Conservation (phyloP, 352 stramenopile species). For the Lagenidium sp. region DNA sequence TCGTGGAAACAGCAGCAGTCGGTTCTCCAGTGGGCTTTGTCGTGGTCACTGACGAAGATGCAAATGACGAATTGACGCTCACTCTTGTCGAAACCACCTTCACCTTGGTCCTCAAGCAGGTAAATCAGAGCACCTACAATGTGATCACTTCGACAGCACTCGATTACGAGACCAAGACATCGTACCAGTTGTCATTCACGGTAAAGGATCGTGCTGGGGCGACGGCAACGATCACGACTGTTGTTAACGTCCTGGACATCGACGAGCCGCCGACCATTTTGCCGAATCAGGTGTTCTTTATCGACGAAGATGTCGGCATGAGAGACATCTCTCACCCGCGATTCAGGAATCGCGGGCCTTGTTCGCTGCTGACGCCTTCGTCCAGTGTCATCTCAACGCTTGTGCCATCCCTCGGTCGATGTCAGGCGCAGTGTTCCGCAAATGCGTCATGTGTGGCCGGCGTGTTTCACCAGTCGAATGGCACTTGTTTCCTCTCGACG, state of each 20-base stretch:
- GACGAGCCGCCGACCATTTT: conserved; percentile 11
- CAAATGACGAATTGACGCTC: conserved; percentile 4
- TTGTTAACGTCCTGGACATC: conserved; percentile 10
- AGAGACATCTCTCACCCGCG: neutral
- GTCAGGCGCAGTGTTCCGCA: conserved; percentile 3
- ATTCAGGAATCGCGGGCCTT: conserved; percentile 11
- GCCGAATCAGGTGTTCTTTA: conserved; percentile 14
- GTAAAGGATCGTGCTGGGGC: conserved; percentile 9
- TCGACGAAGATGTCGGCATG: conserved; percentile 8
- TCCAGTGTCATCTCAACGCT: neutral
- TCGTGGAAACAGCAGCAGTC: conserved; percentile 6
- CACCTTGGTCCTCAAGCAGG: conserved; percentile 5
- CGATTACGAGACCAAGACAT: conserved; percentile 12
- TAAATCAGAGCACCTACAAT: conserved; percentile 15
- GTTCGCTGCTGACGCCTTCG: neutral
- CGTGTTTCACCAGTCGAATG: conserved; percentile 9
- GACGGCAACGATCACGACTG: conserved; percentile 1
- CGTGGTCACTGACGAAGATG: conserved; percentile 15
- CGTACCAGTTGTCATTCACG: conserved; percentile 6
- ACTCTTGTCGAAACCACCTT: conserved; percentile 2
- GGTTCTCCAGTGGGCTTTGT: conserved; percentile 8
- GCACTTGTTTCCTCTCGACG: conserved; percentile 5
- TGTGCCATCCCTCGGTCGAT: conserved; percentile 8
- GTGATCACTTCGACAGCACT: conserved; percentile 7
- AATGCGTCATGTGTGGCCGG: conserved; percentile 2